phyloP scores from a whole-genome alignment of 495 filamentous ascomycete species.

The Rhizodiscina lignyota region DNA sequence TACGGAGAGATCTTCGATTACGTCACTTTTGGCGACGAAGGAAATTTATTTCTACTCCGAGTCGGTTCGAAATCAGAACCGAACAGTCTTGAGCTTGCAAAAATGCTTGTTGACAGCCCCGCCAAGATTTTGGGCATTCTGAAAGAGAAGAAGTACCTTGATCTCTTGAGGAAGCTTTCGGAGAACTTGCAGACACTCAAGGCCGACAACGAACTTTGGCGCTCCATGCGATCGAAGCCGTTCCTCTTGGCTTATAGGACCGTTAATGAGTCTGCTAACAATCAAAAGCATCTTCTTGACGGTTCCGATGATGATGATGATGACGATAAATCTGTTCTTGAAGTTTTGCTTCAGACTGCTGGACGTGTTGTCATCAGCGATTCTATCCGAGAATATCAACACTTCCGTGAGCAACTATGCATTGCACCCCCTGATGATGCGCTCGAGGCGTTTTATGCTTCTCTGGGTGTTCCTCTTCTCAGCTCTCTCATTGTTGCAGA shows the following conservation, averaged over 20 bases:
- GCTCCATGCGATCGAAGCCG: slow-evolving; percentile 52
- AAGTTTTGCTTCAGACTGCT: slow-evolving; percentile 56
- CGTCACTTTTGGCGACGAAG: slow-evolving; percentile 77
- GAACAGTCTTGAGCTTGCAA: slow-evolving; percentile 66
- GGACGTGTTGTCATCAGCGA: slow-evolving; percentile 65
- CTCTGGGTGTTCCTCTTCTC: slow-evolving; percentile 41
- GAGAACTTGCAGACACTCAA: slow-evolving; percentile 51
- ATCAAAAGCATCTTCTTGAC: too few relatives aligned
- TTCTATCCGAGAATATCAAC: slow-evolving; percentile 65
- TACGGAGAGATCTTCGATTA: slow-evolving; percentile 92
- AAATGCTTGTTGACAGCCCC: slow-evolving; percentile 61
- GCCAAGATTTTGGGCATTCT: slow-evolving; percentile 60
- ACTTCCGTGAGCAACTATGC: slow-evolving; percentile 68
- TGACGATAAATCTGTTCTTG: slow-evolving; percentile 55
- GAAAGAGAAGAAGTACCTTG: slow-evolving; percentile 69
- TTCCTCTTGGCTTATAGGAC: slow-evolving; percentile 73
- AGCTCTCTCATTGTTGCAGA: slow-evolving; percentile 44
- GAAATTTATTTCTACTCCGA: slow-evolving; percentile 72
- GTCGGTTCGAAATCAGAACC: slow-evolving; percentile 85
- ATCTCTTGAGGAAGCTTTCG: slow-evolving; percentile 59
- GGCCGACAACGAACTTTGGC: slow-evolving; percentile 60
- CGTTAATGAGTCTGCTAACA: slow-evolving; percentile 29
- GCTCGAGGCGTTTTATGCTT: slow-evolving; percentile 68
- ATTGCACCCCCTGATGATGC: slow-evolving; percentile 76
- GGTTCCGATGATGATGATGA: slow-evolving; percentile 35